Conservation (phyloP, 371 early-diverging fungal species). For the Encephalitozoon cuniculi region DNA sequence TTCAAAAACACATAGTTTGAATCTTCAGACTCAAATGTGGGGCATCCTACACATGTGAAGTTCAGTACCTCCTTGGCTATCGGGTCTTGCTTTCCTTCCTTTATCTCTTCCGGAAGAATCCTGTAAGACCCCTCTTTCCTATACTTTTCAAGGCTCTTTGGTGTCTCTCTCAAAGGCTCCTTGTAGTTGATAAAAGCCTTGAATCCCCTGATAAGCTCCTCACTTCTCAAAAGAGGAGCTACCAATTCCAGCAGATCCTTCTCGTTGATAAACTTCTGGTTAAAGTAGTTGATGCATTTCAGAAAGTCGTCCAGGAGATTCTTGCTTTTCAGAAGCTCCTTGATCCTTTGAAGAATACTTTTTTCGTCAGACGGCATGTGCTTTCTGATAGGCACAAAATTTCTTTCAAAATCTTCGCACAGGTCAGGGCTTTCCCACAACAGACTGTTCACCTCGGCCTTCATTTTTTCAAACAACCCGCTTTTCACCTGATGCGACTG, state of each 20-base stretch:
- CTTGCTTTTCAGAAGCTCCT: slow-evolving; percentile 65
- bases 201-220: slow-evolving; percentile 77
- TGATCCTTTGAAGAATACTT: slow-evolving; percentile 51
- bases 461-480: slow-evolving; percentile 34
- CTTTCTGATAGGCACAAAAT: slow-evolving; percentile 73
- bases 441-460: slow-evolving; percentile 42
- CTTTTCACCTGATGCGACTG: slow-evolving; percentile 41
- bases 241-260: slow-evolving; percentile 71
- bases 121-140: slow-evolving; percentile 55
- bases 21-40: slow-evolving; percentile 84
- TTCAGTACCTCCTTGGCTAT: slow-evolving; percentile 82
- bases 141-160: background rate
- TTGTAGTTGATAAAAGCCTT: slow-evolving; percentile 82
- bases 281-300: slow-evolving; percentile 83
- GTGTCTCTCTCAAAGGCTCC: slow-evolving; percentile 57
- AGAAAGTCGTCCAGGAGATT: slow-evolving; percentile 85
- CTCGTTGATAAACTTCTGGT: slow-evolving; percentile 77
- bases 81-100: slow-evolving; percentile 68
- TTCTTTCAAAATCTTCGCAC: slow-evolving; percentile 64
- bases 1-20: slow-evolving; percentile 78
- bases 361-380: slow-evolving; percentile 23
- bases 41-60: slow-evolving; percentile 82
- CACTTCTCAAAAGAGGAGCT: slow-evolving; percentile 68
- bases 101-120: slow-evolving; percentile 46
- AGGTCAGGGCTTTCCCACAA: slow-evolving; percentile 55